phyloP scores from a whole-genome alignment of 2,329 filamentous ascomycete genomes.

The Alternaria ethzedia region DNA sequence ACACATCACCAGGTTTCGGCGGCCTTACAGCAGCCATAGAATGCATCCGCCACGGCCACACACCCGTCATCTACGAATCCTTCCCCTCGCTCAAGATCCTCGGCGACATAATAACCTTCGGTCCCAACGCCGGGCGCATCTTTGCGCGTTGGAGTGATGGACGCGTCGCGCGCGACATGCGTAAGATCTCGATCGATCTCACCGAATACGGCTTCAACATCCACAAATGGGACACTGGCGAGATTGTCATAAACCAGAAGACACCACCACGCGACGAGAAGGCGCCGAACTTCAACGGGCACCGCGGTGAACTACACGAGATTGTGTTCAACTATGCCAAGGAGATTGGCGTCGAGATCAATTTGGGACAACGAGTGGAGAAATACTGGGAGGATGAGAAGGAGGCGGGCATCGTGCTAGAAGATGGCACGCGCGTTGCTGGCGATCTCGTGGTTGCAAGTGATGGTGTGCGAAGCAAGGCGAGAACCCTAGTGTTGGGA shows the following conservation, averaged over 20 bases:
- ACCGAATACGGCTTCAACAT: conserved; percentile 64
- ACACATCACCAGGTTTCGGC: conserved; percentile 58
- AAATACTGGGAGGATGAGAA: conserved; percentile 63
- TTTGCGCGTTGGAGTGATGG: conserved; percentile 65
- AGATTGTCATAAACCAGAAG: conserved; percentile 64
- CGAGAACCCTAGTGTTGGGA: conserved; percentile 59
- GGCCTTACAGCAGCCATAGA: conserved; percentile 69
- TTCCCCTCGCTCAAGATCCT: conserved; percentile 64
- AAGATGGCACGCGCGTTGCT: conserved; percentile 54
- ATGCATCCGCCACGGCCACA: conserved; percentile 66
- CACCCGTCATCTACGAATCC: conserved; percentile 64
- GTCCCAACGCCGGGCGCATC: conserved; percentile 66
- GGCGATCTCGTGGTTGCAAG: conserved; percentile 61
- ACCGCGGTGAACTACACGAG: conserved; percentile 65
- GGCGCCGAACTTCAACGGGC: conserved; percentile 65
- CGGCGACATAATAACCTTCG: conserved; percentile 69
- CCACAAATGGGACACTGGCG: conserved; percentile 65
- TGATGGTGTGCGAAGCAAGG: conserved; percentile 61
- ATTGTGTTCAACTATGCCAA: conserved; percentile 65
- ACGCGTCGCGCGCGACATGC: conserved; percentile 55
- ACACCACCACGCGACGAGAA: conserved; percentile 54
- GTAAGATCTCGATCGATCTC: conserved; percentile 60
- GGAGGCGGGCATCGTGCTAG: conserved; percentile 59
- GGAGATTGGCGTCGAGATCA: conserved; percentile 62
- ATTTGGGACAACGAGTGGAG: conserved; percentile 59